Evolutionary conservation across 179 eudicot genomes (phyloP).

Genomic region (Monotropa hypopitys): DNA sequence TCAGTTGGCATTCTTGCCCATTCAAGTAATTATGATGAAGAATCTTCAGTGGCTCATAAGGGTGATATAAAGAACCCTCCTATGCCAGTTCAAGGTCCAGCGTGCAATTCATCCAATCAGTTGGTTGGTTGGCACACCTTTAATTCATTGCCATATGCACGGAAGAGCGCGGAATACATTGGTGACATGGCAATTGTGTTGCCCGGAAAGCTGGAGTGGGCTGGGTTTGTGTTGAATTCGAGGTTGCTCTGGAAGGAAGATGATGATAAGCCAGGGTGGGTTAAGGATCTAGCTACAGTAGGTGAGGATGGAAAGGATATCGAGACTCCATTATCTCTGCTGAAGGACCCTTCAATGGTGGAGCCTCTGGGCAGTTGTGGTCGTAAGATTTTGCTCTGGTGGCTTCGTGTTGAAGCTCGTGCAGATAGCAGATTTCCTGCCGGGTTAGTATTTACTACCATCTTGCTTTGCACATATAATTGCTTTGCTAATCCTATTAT

Average conservation of each 20-base stretch:
- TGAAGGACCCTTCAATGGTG: slow-evolving; percentile 57
- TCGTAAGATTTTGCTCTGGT: slow-evolving; percentile 86
- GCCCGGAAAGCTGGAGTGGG: slow-evolving; percentile 88
- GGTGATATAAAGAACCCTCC: slow-evolving; percentile 27
- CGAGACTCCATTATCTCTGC: slow-evolving; percentile 61
- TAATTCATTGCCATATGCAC: slow-evolving; percentile 35
- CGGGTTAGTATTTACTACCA: slow-evolving; percentile 37
- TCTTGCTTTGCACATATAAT: background rate
- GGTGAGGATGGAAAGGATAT: slow-evolving; percentile 31
- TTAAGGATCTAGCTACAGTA: slow-evolving; percentile 49
- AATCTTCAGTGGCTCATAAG: slow-evolving; percentile 19
- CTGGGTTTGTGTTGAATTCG: slow-evolving; percentile 82
- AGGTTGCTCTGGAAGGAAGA: slow-evolving; percentile 68
- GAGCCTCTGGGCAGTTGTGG: slow-evolving; percentile 95
- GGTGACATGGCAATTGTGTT: slow-evolving; percentile 69
- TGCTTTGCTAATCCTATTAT: slow-evolving; percentile 3
- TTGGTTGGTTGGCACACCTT: slow-evolving; percentile 86
- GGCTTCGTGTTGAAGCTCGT: slow-evolving; percentile 98
- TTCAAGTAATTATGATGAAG: slow-evolving; percentile 43
- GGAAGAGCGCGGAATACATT: slow-evolving; percentile 48
- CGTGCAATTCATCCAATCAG: slow-evolving; percentile 62
- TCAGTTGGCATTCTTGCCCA: slow-evolving; percentile 82
- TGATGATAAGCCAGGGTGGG: slow-evolving; percentile 63
- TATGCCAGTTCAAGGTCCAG: slow-evolving; percentile 84
- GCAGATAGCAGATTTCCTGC: slow-evolving; percentile 89